Conservation (phyloP, 73 alveolate species). For the Loxodes magnus region DNA sequence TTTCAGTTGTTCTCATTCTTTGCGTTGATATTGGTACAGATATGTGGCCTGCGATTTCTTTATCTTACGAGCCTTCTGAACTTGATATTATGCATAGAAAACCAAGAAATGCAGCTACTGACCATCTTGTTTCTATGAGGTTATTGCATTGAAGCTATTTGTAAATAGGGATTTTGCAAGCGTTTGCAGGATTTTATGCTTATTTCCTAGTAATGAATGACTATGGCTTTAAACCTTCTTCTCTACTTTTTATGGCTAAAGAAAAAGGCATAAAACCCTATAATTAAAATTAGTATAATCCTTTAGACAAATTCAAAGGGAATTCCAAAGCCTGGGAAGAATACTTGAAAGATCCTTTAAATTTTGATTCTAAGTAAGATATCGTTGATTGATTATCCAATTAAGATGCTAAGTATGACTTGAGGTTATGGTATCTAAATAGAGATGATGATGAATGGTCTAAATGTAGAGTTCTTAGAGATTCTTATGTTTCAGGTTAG, state of each 20-base stretch:
- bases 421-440: conserved; percentile 6
- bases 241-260: too few relatives aligned
- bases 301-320: too few relatives aligned
- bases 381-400: not conserved
- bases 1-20: conserved; percentile 62
- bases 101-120: conserved; percentile 82
- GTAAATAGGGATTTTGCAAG: conserved; percentile 50
- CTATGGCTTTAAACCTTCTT: conserved; percentile 65
- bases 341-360: too few relatives aligned
- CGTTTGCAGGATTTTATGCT: conserved; percentile 65
- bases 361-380: not conserved
- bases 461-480: too few relatives aligned
- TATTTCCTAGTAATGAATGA: conserved; percentile 72
- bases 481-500: too few relatives aligned
- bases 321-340: too few relatives aligned
- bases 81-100: conserved; percentile 77
- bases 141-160: conserved; percentile 54
- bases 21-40: conserved; percentile 80
- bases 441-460: too few relatives aligned
- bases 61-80: conserved; percentile 90
- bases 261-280: too few relatives aligned
- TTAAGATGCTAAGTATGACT: conserved; percentile 8
- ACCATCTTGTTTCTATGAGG: conserved; percentile 62
- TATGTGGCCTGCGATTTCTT: conserved; percentile 82
- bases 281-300: too few relatives aligned